These are phyloP conservation scores for Coemansia sp. DNA, from an alignment of 192 early-diverging fungal genomes.

Conservation along the genomic window DNA sequence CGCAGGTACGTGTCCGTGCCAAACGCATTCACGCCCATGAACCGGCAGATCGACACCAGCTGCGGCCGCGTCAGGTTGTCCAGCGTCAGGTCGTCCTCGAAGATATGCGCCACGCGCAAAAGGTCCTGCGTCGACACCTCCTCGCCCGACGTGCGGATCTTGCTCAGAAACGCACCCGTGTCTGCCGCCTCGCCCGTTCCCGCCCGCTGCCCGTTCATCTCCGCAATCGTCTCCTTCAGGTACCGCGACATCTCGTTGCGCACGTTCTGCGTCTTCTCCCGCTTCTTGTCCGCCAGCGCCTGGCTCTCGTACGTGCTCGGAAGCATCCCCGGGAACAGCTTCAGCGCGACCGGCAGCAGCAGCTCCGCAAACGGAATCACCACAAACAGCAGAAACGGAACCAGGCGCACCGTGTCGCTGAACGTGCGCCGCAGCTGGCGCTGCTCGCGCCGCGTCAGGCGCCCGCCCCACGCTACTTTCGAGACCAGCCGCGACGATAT, in stretches of 20 bases:
- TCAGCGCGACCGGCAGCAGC: constrained; percentile 84
- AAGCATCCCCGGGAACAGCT: constrained; percentile 96
- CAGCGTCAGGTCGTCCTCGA: constrained; percentile 92
- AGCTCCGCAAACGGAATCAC: constrained; percentile 95
- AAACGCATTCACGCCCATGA: constrained; percentile 95
- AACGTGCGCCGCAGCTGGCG: constrained; percentile 86
- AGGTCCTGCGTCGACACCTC: constrained; percentile 81
- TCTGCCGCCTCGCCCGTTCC: constrained; percentile 31
- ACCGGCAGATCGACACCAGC: constrained; percentile 91
- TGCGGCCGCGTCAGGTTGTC: constrained; percentile 93
- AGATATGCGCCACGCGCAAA: constrained; percentile 78
- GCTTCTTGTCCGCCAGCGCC: constrained; percentile 84
- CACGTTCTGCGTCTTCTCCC: constrained; percentile 85
- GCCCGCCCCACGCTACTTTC: constrained; percentile 72
- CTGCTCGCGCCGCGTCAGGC: constrained; percentile 81
- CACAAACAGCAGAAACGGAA: constrained; percentile 90
- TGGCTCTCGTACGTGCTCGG: constrained; percentile 95
- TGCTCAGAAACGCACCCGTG: constrained; percentile 28
- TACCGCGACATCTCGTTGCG: constrained; percentile 94
- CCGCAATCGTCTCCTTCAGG: constrained; percentile 92
- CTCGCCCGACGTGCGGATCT: constrained; percentile 81
- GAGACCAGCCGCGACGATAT: constrained; percentile 76
- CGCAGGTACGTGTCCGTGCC: constrained; percentile 96
- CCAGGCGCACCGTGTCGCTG: constrained; percentile 79
- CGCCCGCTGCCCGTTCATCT: constrained; percentile 57